Conservation (phyloP, 441 rosid species). For the Pelargonium myrrhifolium region DNA sequence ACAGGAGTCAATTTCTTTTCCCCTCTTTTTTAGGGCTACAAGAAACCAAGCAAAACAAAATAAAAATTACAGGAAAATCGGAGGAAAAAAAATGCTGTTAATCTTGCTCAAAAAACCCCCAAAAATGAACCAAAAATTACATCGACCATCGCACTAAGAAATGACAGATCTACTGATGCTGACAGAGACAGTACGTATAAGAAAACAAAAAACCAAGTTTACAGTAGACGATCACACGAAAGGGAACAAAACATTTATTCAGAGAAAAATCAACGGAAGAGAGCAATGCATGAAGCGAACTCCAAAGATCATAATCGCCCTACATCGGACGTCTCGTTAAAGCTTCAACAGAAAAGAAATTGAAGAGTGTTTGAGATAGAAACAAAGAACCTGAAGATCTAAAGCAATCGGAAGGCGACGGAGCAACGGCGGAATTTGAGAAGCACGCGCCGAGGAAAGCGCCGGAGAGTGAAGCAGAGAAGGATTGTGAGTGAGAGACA, state of each 20-base stretch:
- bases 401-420: neutral
- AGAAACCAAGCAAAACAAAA: neutral
- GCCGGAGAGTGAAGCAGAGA: neutral
- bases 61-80: neutral
- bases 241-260: neutral
- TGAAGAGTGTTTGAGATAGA: neutral
- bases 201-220: neutral
- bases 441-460: neutral
- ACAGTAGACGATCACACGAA: neutral
- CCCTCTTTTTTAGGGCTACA: neutral
- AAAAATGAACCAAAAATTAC: neutral
- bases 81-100: neutral
- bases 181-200: too few species aligned
- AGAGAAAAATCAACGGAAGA: neutral
- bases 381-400: neutral
- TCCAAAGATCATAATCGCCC: neutral
- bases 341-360: neutral
- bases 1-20: neutral
- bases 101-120: neutral
- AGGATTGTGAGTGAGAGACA: neutral
- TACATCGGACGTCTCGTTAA: neutral
- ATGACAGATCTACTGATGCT: neutral
- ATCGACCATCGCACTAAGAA: neutral
- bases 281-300: neutral
- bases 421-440: neutral